Percentiles rank a stretch among this genome's conserved stretches.
phyloP scores from a whole-genome alignment of 352 stramenopile species.

The Hyaloperonospora arabidopsidis region DNA sequence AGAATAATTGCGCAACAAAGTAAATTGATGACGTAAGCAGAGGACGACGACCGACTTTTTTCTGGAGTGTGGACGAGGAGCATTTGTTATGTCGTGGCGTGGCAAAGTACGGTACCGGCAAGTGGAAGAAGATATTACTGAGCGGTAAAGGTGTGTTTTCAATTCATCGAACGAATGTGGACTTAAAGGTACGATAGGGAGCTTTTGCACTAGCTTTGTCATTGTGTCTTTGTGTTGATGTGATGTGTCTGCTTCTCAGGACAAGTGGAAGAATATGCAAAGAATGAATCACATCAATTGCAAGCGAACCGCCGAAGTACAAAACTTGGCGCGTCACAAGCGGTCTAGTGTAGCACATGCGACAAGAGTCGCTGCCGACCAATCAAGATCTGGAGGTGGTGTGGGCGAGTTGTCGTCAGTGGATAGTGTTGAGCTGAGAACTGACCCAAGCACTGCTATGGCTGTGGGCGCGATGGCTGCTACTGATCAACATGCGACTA shows the following conservation, averaged over 20 bases:
- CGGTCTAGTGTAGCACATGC: too few relatives aligned
- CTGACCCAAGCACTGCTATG: not conserved
- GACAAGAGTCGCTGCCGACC: not conserved
- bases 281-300: not conserved
- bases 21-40: constrained; percentile 6
- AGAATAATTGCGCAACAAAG: not conserved
- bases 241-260: constrained; percentile 16
- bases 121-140: constrained; percentile 43
- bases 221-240: not conserved
- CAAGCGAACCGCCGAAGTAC: constrained; percentile 8
- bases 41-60: constrained; percentile 21
- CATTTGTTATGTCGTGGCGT: constrained; percentile 36
- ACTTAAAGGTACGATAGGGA: constrained; percentile 44
- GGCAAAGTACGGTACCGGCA: constrained; percentile 29
- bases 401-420: not conserved
- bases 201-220: not conserved
- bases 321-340: not conserved
- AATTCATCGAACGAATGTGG: constrained; percentile 43
- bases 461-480: not conserved
- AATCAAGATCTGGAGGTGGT: not conserved
- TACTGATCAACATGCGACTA: not conserved
- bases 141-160: constrained; percentile 36
- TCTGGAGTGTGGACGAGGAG: constrained; percentile 44
- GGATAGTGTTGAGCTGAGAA: constrained; percentile 1
- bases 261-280: constrained; percentile 43